Evolutionary conservation across 768 basidiomycete species (phyloP), one percentile per base, ranked within the genome.

Genomic region (Lepiota brunneoincarnata): DNA sequence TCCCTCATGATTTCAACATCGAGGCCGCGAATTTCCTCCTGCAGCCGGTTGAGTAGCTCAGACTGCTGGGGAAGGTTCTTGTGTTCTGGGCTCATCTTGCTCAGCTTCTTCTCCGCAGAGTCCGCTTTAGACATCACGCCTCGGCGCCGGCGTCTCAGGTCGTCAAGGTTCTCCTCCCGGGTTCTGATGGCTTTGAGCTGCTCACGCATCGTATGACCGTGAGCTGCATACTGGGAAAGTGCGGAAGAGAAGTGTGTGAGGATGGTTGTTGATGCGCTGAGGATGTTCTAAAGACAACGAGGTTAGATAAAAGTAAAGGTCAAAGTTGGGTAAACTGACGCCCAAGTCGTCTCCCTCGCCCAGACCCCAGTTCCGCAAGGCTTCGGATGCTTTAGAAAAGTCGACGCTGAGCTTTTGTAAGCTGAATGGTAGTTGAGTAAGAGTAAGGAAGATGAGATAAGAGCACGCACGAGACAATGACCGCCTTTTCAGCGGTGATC

Each of bases 81-180:
- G 73, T 95, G 83, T 67, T 94, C 91, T 0, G 89, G 78, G 58
- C 79, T 80, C 93, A 97, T 95, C 73, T 88, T 96, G 69, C 78
- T 82, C 35, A 98, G 78, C 66, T 95, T 96, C 74, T 79, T 89
- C 60, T 96, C 93, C 2, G 91, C 93, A 15, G 81, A 70, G 51
- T 96, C 93, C 0, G 93, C 89, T 58, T 87, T 87, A 21, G 78
- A 69, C 9, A 75, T 77, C 4, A 93, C 75, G 9, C 74, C 74
- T 59, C 85, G 83, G 48, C 93, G 76, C 15, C 87, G 79, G 12
- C 85, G 81, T 60, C 83, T 86, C 12, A 93, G 70, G 3, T 89
- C 87, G 51, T 91, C 91, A 2, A 97, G 78, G 2, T 72, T 75
- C 65, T 98, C 94, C 66, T 98, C 94, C 6, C 86, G 78, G 7